A percentile compares a stretch with the other conserved stretches of the same genome.
phyloP scores from a whole-genome alignment of 805 yeast genomes.

The Pichia manshurica region DNA sequence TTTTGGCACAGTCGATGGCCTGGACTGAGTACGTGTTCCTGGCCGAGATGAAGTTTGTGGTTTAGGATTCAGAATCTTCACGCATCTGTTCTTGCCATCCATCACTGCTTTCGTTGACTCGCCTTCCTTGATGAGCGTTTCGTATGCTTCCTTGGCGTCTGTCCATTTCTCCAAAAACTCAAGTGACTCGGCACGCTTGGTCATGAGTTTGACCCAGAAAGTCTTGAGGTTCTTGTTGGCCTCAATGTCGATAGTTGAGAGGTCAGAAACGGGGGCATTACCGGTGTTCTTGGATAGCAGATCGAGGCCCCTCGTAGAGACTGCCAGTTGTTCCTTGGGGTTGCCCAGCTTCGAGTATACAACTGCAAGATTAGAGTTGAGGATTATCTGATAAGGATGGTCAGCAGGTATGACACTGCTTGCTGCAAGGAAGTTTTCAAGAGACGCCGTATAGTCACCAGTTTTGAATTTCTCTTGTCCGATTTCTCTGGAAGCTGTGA shows the following conservation, averaged over 20 bases:
- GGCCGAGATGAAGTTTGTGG: neutral
- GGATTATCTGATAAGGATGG: slow-evolving; percentile 62
- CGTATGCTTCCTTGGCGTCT: slow-evolving; percentile 59
- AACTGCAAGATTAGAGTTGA: slow-evolving; percentile 70
- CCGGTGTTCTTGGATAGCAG: slow-evolving; percentile 30
- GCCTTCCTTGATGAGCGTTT: slow-evolving; percentile 60
- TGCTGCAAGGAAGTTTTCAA: slow-evolving; percentile 49
- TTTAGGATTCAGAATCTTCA: slow-evolving; percentile 53
- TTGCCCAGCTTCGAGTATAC: slow-evolving; percentile 67
- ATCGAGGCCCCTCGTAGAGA: slow-evolving; percentile 43
- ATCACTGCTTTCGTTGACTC: slow-evolving; percentile 54
- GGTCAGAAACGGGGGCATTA: slow-evolving; percentile 14
- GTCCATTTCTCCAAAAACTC: slow-evolving; percentile 72
- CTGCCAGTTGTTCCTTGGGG: slow-evolving; percentile 44
- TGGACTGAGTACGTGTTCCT: too few relatives aligned
- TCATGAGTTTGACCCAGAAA: slow-evolving; percentile 67
- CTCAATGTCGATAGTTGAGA: slow-evolving; percentile 33
- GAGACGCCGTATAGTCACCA: slow-evolving; percentile 78
- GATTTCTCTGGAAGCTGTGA: slow-evolving; percentile 41
- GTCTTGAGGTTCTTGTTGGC: slow-evolving; percentile 52
- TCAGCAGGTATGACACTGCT: slow-evolving; percentile 47
- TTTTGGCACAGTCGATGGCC: too few relatives aligned
- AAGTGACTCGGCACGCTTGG: slow-evolving; percentile 74
- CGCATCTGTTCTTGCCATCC: slow-evolving; percentile 82
- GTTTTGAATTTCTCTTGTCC: slow-evolving; percentile 63